Conservation (phyloP, 139 green algal genomes). For the Coelastrella sp. region DNA sequence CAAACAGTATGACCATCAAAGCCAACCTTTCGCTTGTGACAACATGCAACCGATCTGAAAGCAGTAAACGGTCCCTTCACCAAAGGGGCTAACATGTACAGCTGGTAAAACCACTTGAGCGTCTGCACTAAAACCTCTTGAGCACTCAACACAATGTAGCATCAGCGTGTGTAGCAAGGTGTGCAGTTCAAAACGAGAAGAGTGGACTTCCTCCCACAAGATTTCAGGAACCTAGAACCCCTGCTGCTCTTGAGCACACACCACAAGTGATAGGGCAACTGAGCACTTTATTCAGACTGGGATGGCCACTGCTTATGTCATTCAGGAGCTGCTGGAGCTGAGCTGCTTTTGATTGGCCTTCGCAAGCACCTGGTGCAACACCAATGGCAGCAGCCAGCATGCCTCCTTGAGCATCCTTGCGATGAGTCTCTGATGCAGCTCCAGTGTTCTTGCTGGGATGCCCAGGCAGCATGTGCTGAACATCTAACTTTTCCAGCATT, state of each 20-base stretch:
- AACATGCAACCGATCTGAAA: too few species aligned
- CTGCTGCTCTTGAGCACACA: slow-evolving; percentile 9
- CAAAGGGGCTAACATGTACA: too few species aligned
- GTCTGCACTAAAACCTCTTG: too few species aligned
- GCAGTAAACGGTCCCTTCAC: too few species aligned
- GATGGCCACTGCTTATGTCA: background rate
- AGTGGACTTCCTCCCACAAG: background rate
- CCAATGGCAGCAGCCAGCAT: background rate
- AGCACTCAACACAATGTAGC: too few species aligned
- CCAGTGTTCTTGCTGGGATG: background rate
- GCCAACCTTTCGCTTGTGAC: too few species aligned
- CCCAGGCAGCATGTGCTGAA: slow-evolving; percentile 48
- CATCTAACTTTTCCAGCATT: slow-evolving; percentile 51
- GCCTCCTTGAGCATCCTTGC: background rate
- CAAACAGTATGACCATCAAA: too few species aligned
- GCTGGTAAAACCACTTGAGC: too few species aligned
- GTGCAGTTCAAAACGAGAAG: too few species aligned
- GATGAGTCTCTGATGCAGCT: background rate
- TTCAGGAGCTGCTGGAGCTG: slow-evolving; percentile 12
- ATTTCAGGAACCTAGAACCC: background rate
- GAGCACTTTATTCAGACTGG: slow-evolving; percentile 4
- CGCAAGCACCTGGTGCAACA: background rate
- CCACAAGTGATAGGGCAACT: background rate
- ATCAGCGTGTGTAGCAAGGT: too few species aligned
- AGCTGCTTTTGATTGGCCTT: background rate